These are phyloP conservation scores for Diutina sp. DNA, from an alignment of 1,139 yeast genomes.

Conservation along the genomic window DNA sequence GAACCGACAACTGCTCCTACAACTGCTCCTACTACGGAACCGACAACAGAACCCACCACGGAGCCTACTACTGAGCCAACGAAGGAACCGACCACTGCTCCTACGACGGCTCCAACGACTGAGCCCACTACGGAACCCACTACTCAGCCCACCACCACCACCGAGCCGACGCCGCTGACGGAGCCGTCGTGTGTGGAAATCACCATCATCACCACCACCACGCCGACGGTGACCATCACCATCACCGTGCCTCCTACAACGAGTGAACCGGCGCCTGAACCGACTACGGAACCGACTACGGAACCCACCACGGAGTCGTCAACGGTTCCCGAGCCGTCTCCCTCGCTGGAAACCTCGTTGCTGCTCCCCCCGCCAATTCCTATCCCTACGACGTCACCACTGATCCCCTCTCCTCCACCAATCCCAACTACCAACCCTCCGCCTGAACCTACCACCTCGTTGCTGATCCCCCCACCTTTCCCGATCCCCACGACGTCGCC, in stretches of 20 bases:
- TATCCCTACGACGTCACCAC: too few species aligned
- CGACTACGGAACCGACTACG: background rate
- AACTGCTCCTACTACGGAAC: background rate
- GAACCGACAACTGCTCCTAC: background rate
- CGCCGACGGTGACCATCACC: too few species aligned
- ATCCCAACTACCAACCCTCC: too few species aligned
- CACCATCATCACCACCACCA: too few species aligned
- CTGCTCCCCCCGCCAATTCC: too few species aligned
- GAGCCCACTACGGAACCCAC: background rate
- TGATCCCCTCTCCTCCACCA: too few species aligned
- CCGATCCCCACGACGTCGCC: background rate
- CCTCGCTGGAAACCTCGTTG: too few species aligned
- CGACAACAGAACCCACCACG: background rate
- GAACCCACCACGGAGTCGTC: background rate
- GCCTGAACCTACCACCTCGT: too few species aligned
- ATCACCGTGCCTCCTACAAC: background rate
- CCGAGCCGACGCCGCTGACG: background rate
- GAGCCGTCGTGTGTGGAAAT: background rate
- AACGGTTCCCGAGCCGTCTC: too few species aligned
- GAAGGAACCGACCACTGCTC: background rate
- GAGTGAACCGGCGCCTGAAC: background rate
- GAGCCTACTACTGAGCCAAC: background rate
- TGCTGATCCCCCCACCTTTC: background rate
- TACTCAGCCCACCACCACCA: background rate
- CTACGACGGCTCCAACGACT: background rate